phyloP scores from a whole-genome alignment of 23 red algal species.

The Gracilaria caudata region DNA sequence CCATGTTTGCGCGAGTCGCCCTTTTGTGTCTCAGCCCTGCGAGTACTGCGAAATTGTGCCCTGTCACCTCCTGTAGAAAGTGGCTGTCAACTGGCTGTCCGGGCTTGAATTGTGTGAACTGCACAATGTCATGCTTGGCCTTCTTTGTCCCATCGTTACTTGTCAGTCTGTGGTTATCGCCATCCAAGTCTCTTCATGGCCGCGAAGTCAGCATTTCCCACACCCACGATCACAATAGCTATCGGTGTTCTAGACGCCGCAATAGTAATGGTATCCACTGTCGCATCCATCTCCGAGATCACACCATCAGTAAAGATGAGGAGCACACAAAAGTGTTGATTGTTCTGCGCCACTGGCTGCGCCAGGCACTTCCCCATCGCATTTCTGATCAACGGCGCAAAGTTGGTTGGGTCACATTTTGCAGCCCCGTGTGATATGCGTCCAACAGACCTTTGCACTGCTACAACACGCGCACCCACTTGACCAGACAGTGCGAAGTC shows the following conservation, averaged over 20 bases:
- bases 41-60: too few species aligned
- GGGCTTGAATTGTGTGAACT: slow-evolving; percentile 60
- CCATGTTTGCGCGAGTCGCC: too few species aligned
- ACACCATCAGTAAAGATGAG: slow-evolving; percentile 85
- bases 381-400: slow-evolving; percentile 43
- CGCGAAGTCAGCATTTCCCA: slow-evolving; percentile 75
- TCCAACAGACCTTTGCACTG: slow-evolving; percentile 70
- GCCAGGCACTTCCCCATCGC: slow-evolving; percentile 12
- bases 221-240: slow-evolving; percentile 82
- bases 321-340: slow-evolving; percentile 72
- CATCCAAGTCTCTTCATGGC: slow-evolving; percentile 72
- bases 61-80: slow-evolving; percentile 70
- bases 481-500: slow-evolving; percentile 76
- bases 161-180: slow-evolving; percentile 35
- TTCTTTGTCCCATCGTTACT: slow-evolving; percentile 30
- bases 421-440: slow-evolving; percentile 55
- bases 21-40: too few species aligned
- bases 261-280: slow-evolving; percentile 67
- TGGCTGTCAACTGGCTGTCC: slow-evolving; percentile 39
- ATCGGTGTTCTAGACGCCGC: slow-evolving; percentile 49
- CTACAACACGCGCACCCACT: slow-evolving; percentile 45
- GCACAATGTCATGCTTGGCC: slow-evolving; percentile 73
- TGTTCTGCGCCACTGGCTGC: slow-evolving; percentile 41
- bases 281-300: slow-evolving; percentile 70
- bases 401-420: slow-evolving; percentile 68